Conservation (phyloP, 2,329 filamentous ascomycete species). For the Ascochyta lentis region DNA sequence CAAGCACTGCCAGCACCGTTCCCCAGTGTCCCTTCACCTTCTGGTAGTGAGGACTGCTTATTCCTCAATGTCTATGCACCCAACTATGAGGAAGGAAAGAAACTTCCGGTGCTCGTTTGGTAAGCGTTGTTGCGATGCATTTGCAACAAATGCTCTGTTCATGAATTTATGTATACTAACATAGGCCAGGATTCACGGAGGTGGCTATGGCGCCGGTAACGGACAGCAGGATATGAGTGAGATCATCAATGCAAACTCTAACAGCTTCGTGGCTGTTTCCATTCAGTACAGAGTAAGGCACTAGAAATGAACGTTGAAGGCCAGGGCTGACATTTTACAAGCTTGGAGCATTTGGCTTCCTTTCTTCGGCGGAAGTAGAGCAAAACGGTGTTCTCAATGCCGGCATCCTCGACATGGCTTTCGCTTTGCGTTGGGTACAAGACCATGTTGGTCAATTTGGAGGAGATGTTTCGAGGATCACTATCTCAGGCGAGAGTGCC, state of each 20-base stretch:
- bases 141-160: neutral
- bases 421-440: conserved; percentile 59
- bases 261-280: conserved; percentile 56
- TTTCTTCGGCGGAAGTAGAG: conserved; percentile 47
- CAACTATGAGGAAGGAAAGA: conserved; percentile 20
- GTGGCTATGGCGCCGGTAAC: conserved; percentile 49
- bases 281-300: conserved; percentile 57
- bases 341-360: conserved; percentile 55
- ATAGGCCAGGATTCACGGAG: conserved; percentile 28
- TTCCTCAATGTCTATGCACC: conserved; percentile 49
- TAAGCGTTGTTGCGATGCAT: neutral
- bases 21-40: neutral
- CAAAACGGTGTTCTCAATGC: conserved; percentile 49
- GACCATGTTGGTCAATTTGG: conserved; percentile 50
- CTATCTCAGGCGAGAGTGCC: conserved; percentile 47
- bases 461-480: conserved; percentile 35
- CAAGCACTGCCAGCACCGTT: conserved; percentile 19
- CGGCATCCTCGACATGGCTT: conserved; percentile 55
- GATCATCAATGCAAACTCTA: conserved; percentile 57
- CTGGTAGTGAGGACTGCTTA: conserved; percentile 45
- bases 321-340: conserved; percentile 16
- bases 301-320: neutral
- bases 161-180: neutral
- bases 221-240: conserved; percentile 49
- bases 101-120: conserved; percentile 45